Evolutionary conservation across 768 basidiomycete species (phyloP).

Genomic region (Plicaturopsis crispa): DNA sequence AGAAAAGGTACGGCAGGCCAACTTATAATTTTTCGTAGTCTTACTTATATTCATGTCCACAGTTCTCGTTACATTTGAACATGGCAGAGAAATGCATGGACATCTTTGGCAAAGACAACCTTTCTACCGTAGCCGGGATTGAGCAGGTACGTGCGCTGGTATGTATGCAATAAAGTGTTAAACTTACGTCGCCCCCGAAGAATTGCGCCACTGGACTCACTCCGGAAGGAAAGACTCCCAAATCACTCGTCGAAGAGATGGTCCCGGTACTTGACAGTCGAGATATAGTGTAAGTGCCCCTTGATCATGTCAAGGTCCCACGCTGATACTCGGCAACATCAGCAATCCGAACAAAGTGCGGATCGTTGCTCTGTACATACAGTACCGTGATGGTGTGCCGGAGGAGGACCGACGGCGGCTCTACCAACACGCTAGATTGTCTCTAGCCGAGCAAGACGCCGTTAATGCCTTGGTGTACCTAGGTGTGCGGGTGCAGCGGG

Average conservation of each 20-base stretch:
- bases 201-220: conserved; percentile 92
- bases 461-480: conserved; percentile 80
- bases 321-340: conserved; percentile 3
- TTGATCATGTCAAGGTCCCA: conserved; percentile 1
- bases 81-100: conserved; percentile 99
- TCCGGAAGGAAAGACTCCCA: conserved; percentile 90
- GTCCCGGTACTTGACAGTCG: conserved; percentile 88
- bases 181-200: conserved; percentile 28
- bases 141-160: conserved; percentile 59
- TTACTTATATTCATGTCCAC: conserved; percentile 3
- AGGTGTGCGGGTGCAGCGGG: conserved; percentile 80
- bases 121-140: conserved; percentile 76
- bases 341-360: conserved; percentile 93
- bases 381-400: conserved; percentile 94
- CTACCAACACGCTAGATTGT: conserved; percentile 90
- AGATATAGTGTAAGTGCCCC: conserved; percentile 61
- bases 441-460: conserved; percentile 86
- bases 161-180: neutral
- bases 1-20: conserved; percentile 59
- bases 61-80: conserved; percentile 95
- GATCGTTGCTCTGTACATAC: conserved; percentile 91
- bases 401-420: conserved; percentile 92
- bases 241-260: conserved; percentile 96
- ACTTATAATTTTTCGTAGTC: neutral
- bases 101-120: conserved; percentile 82